phyloP scores from a whole-genome alignment of 768 basidiomycete genomes.

The Phanerodontia chrysosporium region DNA sequence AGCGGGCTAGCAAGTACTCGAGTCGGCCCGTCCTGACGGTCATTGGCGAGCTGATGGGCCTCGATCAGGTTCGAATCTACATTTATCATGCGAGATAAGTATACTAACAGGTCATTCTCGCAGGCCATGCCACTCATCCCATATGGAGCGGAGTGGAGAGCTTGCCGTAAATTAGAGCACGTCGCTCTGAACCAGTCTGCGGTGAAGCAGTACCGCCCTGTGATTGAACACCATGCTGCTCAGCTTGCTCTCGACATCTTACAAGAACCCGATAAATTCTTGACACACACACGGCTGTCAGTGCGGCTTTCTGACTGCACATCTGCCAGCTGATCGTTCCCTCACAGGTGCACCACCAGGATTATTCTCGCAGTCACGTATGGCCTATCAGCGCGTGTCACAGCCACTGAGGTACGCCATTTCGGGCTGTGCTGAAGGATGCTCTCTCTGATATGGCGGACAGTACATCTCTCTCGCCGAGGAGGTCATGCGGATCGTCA shows the following conservation, averaged over 20 bases:
- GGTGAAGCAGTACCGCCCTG: constrained; percentile 27
- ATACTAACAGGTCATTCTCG: background rate
- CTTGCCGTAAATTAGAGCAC: constrained; percentile 27
- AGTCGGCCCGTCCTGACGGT: constrained; percentile 29
- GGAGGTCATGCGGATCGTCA: background rate
- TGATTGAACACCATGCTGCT: constrained; percentile 26
- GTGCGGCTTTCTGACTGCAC: background rate
- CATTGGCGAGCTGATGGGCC: constrained; percentile 31
- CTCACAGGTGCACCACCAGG: background rate
- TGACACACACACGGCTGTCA: background rate
- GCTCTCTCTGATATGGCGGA: too few species aligned
- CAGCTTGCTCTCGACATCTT: constrained; percentile 11
- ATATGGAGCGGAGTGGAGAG: constrained; percentile 21
- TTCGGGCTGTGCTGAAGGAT: too few species aligned
- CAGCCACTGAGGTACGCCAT: background rate
- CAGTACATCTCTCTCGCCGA: constrained; percentile 9
- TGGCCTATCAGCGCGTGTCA: background rate
- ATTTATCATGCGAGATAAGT: too few species aligned
- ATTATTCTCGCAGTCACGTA: constrained; percentile 7
- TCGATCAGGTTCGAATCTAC: constrained; percentile 13
- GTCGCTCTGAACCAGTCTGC: constrained; percentile 26
- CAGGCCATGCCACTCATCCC: constrained; percentile 24
- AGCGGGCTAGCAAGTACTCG: constrained; percentile 4
- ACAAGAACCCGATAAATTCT: background rate
- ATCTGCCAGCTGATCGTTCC: background rate